Percentiles rank a stretch among this genome's conserved stretches.
Conservation (phyloP, 345 rosid genomes). For the Citrus inodora region DNA sequence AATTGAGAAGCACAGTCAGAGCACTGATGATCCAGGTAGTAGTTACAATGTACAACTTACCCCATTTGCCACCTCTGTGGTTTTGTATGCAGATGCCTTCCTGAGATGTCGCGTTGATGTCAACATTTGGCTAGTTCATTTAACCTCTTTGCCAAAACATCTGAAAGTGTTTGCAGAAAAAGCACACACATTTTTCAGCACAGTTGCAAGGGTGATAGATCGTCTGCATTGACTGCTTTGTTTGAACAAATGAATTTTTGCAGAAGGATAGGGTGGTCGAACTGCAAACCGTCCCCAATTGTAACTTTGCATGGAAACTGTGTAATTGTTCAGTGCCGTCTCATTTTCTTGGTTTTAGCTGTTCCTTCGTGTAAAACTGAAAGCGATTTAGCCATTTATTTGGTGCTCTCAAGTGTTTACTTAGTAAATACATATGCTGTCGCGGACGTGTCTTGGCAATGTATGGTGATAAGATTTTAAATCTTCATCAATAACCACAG, state of each 20-base stretch:
- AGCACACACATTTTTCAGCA: constrained; percentile 13
- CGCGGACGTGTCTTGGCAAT: background rate
- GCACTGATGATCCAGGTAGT: background rate
- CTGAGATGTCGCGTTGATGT: background rate
- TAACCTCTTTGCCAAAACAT: background rate
- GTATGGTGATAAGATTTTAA: background rate
- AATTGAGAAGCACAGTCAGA: background rate
- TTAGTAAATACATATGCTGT: background rate
- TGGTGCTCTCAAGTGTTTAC: background rate
- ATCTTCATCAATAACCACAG: background rate
- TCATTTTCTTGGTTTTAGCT: background rate
- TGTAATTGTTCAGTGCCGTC: background rate
- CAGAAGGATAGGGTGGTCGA: constrained; percentile 8
- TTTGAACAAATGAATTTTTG: constrained; percentile 2
- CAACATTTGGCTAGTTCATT: background rate
- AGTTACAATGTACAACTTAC: background rate
- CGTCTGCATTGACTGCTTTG: constrained; percentile 2
- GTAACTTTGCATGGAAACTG: background rate
- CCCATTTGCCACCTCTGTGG: too few relatives aligned
- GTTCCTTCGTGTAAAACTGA: background rate
- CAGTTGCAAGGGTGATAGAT: background rate
- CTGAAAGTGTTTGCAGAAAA: background rate
- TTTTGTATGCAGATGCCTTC: background rate
- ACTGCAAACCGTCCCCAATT: constrained; percentile 1
- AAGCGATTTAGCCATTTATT: constrained; percentile 1